Evolutionary conservation across 2,329 filamentous ascomycete genomes (phyloP).

Genomic region (Ascochyta pisi): DNA sequence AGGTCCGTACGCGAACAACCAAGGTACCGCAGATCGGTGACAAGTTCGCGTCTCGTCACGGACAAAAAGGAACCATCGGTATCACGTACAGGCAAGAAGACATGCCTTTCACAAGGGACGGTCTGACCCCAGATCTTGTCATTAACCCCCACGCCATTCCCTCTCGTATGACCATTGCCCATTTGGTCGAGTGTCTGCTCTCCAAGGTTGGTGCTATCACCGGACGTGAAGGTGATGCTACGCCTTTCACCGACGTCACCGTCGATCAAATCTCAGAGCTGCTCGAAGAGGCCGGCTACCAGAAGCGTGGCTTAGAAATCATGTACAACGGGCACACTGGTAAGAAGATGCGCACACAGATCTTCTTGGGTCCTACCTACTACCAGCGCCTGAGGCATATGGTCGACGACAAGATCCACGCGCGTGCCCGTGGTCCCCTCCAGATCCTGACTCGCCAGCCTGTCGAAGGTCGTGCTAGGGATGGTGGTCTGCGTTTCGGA

Average conservation of each 20-base stretch:
- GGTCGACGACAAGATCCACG: conserved; percentile 99
- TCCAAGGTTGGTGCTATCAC: conserved; percentile 94
- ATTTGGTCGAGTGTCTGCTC: conserved; percentile 98
- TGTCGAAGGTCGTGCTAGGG: conserved; percentile 96
- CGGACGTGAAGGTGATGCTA: conserved; percentile 95
- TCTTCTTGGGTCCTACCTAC: conserved; percentile 97
- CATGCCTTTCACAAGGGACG: conserved; percentile 96
- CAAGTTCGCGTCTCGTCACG: conserved; percentile 98
- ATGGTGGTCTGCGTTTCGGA: conserved; percentile 98
- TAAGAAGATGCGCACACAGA: conserved; percentile 88
- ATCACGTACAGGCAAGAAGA: conserved; percentile 97
- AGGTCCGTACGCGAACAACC: conserved; percentile 95
- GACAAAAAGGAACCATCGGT: conserved; percentile 98
- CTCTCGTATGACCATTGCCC: conserved; percentile 99
- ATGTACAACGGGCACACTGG: conserved; percentile 99
- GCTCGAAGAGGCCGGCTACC: conserved; percentile 88
- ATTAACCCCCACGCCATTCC: conserved; percentile 99
- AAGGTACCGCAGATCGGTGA: conserved; percentile 99
- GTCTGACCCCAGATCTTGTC: conserved; percentile 92
- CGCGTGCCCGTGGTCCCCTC: conserved; percentile 93
- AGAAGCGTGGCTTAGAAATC: conserved; percentile 95
- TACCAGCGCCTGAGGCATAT: conserved; percentile 98
- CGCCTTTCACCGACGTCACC: conserved; percentile 96
- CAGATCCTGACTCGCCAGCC: conserved; percentile 98
- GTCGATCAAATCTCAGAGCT: conserved; percentile 91